phyloP scores from a whole-genome alignment of 257 asterid genomes.

The Apocynum venetum region DNA sequence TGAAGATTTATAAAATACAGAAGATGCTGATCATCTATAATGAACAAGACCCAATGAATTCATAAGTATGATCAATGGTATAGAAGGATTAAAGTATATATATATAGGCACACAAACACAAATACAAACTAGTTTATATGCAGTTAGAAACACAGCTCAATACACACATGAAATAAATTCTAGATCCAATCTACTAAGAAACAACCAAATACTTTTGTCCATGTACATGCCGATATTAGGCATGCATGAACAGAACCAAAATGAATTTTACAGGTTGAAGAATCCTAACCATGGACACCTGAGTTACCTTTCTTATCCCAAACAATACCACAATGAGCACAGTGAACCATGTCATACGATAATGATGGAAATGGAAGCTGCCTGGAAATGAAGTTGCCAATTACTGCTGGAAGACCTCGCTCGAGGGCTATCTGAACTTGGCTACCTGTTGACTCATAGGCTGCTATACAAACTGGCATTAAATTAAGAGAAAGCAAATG shows the following conservation, averaged over 20 bases:
- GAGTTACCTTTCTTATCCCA: slow-evolving; percentile 89
- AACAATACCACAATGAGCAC: slow-evolving; percentile 86
- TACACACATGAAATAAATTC: neutral
- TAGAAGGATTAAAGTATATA: neutral
- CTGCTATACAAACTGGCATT: slow-evolving; percentile 94
- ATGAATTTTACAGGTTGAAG: neutral
- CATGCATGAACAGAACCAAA: neutral
- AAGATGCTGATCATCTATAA: neutral
- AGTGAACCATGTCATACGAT: slow-evolving; percentile 95
- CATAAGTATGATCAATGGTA: neutral
- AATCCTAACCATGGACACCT: slow-evolving; percentile 6
- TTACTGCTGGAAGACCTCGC: slow-evolving; percentile 98
- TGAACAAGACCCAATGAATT: neutral
- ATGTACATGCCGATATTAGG: neutral
- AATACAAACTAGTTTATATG: neutral
- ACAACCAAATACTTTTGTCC: neutral
- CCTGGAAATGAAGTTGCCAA: slow-evolving; percentile 71
- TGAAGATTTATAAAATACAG: neutral
- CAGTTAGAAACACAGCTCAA: neutral
- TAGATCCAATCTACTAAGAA: neutral
- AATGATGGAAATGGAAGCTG: slow-evolving; percentile 94
- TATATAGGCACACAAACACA: neutral
- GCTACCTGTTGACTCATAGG: slow-evolving; percentile 93
- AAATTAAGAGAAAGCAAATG: slow-evolving; percentile 78
- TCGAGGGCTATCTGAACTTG: slow-evolving; percentile 96